Conservation (phyloP, 1,284 basidiomycete genomes). For the Paramarasmius palmivorus region DNA sequence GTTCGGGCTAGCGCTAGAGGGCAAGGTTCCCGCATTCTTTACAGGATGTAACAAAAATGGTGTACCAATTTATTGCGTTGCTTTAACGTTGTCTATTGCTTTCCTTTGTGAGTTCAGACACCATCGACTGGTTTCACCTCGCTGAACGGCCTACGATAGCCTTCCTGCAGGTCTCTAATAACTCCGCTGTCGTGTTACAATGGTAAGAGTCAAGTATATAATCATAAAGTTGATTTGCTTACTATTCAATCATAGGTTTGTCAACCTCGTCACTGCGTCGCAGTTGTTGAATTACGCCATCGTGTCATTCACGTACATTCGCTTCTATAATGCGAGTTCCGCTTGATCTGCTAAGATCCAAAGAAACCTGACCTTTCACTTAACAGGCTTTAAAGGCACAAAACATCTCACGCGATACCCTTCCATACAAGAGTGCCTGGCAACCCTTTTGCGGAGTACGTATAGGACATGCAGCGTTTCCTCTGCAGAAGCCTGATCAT, state of each 20-base stretch:
- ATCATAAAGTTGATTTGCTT: too few relatives aligned
- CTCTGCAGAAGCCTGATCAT: neutral
- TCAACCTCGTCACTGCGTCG: slow-evolving; percentile 46
- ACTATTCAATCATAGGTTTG: slow-evolving; percentile 30
- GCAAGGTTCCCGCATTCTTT: slow-evolving; percentile 56
- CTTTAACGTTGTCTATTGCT: slow-evolving; percentile 35
- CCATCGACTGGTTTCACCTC: too few relatives aligned
- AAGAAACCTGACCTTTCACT: neutral
- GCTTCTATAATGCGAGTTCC: slow-evolving; percentile 39
- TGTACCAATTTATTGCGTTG: slow-evolving; percentile 58
- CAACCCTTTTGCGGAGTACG: slow-evolving; percentile 53
- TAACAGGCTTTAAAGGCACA: slow-evolving; percentile 57
- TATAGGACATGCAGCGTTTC: neutral
- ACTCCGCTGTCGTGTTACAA: slow-evolving; percentile 41
- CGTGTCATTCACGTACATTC: slow-evolving; percentile 43
- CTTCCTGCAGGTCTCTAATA: slow-evolving; percentile 46
- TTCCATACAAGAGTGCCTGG: slow-evolving; percentile 50
- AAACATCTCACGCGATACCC: slow-evolving; percentile 54
- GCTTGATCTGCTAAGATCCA: slow-evolving; percentile 1
- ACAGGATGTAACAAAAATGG: slow-evolving; percentile 59
- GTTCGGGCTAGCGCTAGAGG: slow-evolving; percentile 70
- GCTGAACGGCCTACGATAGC: slow-evolving; percentile 23
- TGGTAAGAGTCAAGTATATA: too few relatives aligned
- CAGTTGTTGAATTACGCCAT: slow-evolving; percentile 45
- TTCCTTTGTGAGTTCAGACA: slow-evolving; percentile 23